A percentile compares a stretch with the other conserved stretches of the same genome.
Conservation (phyloP, 2,329 filamentous ascomycete genomes). For the Zasmidium cellare region DNA sequence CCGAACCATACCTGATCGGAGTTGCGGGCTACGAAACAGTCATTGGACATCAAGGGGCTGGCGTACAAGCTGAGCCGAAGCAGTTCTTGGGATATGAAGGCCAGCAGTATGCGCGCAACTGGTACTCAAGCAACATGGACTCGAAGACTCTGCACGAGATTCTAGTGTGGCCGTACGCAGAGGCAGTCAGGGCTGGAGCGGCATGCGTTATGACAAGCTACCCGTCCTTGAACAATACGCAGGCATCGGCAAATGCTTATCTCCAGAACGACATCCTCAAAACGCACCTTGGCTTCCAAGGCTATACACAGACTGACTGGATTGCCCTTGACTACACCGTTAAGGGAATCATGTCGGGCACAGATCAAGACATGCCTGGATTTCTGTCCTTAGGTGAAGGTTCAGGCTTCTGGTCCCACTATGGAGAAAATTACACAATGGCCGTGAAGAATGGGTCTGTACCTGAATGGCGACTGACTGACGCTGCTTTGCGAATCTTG, state of each 20-base stretch:
- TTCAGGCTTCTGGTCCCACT: conserved; percentile 26
- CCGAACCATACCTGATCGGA: conserved; percentile 32
- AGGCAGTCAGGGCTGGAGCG: conserved; percentile 51
- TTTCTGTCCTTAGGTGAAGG: conserved; percentile 27
- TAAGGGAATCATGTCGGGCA: conserved; percentile 57
- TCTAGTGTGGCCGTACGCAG: conserved; percentile 56
- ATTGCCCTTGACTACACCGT: conserved; percentile 45
- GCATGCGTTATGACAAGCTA: conserved; percentile 61
- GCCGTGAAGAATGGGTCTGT: conserved; percentile 36
- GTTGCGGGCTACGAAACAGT: conserved; percentile 26
- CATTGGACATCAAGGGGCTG: conserved; percentile 31
- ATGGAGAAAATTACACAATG: conserved; percentile 38
- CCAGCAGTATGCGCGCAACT: conserved; percentile 52
- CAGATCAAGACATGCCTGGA: conserved; percentile 69
- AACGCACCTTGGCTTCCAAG: conserved; percentile 50
- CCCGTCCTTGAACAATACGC: conserved; percentile 70
- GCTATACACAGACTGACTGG: conserved; percentile 51
- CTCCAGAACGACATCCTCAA: conserved; percentile 64
- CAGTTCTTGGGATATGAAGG: conserved; percentile 59
- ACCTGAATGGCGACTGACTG: conserved; percentile 30
- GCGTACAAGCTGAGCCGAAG: conserved; percentile 42
- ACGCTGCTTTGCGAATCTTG: conserved; percentile 33
- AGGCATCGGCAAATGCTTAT: conserved; percentile 64
- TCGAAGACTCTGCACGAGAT: conserved; percentile 68
- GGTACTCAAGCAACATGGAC: conserved; percentile 55